Evolutionary conservation across 306 rosid species (phyloP), one percentile per base, ranked within the genome.

Genomic region (Quercus cerris): DNA sequence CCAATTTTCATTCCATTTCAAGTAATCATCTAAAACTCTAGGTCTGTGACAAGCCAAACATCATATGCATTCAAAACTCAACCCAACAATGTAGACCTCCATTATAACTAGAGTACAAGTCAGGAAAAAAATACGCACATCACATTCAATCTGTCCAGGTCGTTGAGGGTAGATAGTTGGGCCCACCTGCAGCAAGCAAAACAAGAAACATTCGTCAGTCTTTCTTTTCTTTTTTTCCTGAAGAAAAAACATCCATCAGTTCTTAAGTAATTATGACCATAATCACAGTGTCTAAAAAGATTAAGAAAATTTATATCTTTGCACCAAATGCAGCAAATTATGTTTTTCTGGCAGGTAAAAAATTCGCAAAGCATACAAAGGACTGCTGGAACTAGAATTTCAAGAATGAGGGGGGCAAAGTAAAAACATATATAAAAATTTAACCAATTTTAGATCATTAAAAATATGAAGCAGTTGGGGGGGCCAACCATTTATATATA

Each of bases 141-240:
- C 99, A 35, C 99, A 95, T 78, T 95, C 99, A 38, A 85, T 80
- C 84, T 90, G 94, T 74, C 99, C 98, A 52, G 91, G 91, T 75
- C 99, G 94, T 85, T 93, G 98, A 74, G 99, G 98, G 85, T 93
- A 89, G 77, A 86, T 59, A 63, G 81, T 61, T 80, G 91, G 85
- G 75, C 86, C 79, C 46, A 89, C 80, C 92, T 95, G 92, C 80
- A 85, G 84, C 75, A 35, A 75, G 73, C 81, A 86, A 86, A 75
- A 56, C 89, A 74, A 27, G 1, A 71, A 52, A 66, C 63, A 84
- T 59, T 75, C 46, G 56, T 82, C 80, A 81, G 15, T 52, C 69
- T 77, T 22, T 19, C 64, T 63, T 5, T 27, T 63, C 15, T 5
- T 27, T 25, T 5, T 9, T 25, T 15, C 15, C 6, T 73, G 83